Evolutionary conservation across 495 filamentous ascomycete species (phyloP).

Genomic region (Platismatia glauca): DNA sequence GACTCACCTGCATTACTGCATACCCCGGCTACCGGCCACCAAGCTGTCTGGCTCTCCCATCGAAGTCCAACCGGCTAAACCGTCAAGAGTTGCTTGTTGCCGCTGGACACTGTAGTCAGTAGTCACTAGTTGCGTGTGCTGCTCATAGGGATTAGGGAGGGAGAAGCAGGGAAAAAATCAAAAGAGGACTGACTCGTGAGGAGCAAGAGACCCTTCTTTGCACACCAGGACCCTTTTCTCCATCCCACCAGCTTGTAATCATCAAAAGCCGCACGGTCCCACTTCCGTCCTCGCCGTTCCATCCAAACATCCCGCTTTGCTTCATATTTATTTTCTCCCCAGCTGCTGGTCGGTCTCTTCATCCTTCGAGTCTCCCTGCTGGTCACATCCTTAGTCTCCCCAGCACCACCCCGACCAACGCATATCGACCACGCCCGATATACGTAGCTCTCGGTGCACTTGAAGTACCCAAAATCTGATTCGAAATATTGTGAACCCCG

Average conservation of each 20-base stretch:
- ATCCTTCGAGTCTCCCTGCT: not conserved
- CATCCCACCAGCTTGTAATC: conserved; percentile 12
- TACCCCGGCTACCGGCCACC: not conserved
- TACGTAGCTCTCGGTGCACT: not conserved
- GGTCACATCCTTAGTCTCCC: not conserved
- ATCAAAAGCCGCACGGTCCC: conserved; percentile 17
- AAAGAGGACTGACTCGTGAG: too few species aligned
- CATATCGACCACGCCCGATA: not conserved
- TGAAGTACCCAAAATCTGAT: not conserved
- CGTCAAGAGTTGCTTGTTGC: not conserved
- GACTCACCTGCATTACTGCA: not conserved
- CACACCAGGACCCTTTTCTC: conserved; percentile 1
- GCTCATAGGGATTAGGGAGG: not conserved
- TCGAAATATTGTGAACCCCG: not conserved
- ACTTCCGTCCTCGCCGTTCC: not conserved
- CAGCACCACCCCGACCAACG: not conserved
- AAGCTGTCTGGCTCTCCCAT: not conserved
- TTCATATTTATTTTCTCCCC: not conserved
- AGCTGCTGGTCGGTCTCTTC: not conserved
- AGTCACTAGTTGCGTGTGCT: not conserved
- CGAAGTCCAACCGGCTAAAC: not conserved
- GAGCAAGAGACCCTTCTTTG: conserved; percentile 9
- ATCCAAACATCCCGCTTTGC: not conserved
- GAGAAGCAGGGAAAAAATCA: not conserved
- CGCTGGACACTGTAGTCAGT: not conserved